Conservation (phyloP, 257 asterid genomes). For the Solanum stenotomum region DNA sequence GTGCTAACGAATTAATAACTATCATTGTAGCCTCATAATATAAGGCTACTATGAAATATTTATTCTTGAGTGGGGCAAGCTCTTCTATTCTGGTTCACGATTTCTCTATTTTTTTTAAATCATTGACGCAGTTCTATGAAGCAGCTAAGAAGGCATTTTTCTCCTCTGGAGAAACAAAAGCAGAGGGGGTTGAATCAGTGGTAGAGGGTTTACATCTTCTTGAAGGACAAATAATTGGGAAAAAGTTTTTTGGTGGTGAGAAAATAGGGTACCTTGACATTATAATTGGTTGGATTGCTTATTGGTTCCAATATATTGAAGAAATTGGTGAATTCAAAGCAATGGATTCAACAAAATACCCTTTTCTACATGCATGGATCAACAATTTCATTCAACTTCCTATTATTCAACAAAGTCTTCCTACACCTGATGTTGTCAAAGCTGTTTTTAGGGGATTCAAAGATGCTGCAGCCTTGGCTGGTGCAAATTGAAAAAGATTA, state of each 20-base stretch:
- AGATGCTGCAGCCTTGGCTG: background rate
- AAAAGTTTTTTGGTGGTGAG: constrained; percentile 3
- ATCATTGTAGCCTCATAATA: background rate
- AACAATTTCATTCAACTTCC: background rate
- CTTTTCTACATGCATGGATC: constrained; percentile 2
- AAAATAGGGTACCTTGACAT: constrained; percentile 4
- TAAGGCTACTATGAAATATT: background rate
- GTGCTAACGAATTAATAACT: background rate
- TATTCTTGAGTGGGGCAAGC: background rate
- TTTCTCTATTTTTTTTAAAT: background rate
- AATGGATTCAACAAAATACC: background rate
- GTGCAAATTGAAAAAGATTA: background rate
- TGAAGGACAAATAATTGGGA: background rate
- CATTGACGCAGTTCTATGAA: background rate
- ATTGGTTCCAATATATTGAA: background rate
- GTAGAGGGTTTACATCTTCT: background rate
- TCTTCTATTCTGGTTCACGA: background rate
- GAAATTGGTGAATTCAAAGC: constrained; percentile 2
- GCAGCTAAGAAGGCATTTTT: background rate
- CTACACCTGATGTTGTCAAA: background rate
- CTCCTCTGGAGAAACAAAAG: background rate
- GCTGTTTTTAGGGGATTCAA: background rate
- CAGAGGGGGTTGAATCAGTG: background rate
- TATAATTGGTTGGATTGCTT: constrained; percentile 1
- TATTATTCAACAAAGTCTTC: constrained; percentile 4